Percentiles rank a stretch among this genome's conserved stretches.
Conservation (phyloP, 495 filamentous ascomycete species). For the Cercophora scortea region DNA sequence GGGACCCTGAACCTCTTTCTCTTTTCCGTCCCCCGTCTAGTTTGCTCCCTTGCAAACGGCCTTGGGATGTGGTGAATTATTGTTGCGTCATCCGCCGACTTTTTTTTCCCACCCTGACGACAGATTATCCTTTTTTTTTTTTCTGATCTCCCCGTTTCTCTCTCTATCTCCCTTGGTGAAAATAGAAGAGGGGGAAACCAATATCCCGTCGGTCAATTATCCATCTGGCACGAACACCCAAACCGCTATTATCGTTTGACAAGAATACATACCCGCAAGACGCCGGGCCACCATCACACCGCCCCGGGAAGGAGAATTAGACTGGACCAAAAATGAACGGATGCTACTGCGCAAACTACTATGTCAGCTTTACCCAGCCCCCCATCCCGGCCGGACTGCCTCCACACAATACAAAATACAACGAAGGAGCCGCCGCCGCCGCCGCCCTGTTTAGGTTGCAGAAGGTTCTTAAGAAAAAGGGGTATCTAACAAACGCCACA, state of each 20-base stretch:
- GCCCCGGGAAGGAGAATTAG: too few relatives aligned
- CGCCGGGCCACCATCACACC: too few relatives aligned
- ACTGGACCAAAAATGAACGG: constrained; percentile 15
- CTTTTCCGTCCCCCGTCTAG: neutral
- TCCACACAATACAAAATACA: too few relatives aligned
- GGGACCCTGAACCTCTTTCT: too few relatives aligned
- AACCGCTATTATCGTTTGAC: neutral
- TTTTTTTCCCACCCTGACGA: neutral
- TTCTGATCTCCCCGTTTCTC: neutral
- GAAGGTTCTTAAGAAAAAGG: too few relatives aligned
- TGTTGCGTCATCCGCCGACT: neutral
- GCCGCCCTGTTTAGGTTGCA: too few relatives aligned
- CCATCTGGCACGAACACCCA: neutral
- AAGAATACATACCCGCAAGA: too few relatives aligned
- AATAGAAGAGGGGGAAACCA: neutral
- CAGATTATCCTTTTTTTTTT: neutral
- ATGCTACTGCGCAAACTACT: constrained; percentile 48
- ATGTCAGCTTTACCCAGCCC: constrained; percentile 23
- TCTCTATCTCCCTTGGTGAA: neutral
- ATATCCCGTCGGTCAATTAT: neutral
- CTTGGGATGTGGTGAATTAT: neutral
- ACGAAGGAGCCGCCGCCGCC: too few relatives aligned
- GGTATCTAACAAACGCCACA: constrained; percentile 11
- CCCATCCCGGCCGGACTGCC: too few relatives aligned
- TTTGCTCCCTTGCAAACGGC: neutral